phyloP scores from a whole-genome alignment of 768 basidiomycete genomes.

The Amanita brunnescens region DNA sequence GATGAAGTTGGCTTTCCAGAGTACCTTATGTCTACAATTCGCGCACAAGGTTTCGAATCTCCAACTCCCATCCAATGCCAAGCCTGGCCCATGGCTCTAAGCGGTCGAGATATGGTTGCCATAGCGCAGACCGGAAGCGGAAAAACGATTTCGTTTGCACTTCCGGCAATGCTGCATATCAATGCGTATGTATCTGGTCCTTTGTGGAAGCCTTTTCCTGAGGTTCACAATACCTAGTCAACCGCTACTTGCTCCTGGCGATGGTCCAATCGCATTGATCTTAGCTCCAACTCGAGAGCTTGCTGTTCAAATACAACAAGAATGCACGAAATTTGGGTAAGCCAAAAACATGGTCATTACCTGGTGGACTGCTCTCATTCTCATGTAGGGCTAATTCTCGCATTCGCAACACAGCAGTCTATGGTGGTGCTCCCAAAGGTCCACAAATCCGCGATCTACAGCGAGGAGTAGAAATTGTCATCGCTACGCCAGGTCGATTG shows the following conservation, averaged over 20 bases:
- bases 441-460: slow-evolving; percentile 97
- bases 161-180: slow-evolving; percentile 99
- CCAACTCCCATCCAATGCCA: slow-evolving; percentile 98
- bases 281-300: slow-evolving; percentile 97
- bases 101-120: slow-evolving; percentile 88
- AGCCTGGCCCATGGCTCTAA: slow-evolving; percentile 98
- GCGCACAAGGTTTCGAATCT: slow-evolving; percentile 81
- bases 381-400: slow-evolving; percentile 81
- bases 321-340: slow-evolving; percentile 96
- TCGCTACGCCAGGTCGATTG: slow-evolving; percentile 98
- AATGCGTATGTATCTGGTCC: slow-evolving; percentile 69
- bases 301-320: slow-evolving; percentile 97
- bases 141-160: slow-evolving; percentile 97
- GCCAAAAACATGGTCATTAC: slow-evolving; percentile 16
- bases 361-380: neutral
- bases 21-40: slow-evolving; percentile 90
- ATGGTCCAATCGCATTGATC: slow-evolving; percentile 95
- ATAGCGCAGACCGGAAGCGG: slow-evolving; percentile 98
- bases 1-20: slow-evolving; percentile 96
- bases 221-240: slow-evolving; percentile 42
- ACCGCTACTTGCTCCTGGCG: slow-evolving; percentile 85
- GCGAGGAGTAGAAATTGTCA: slow-evolving; percentile 94
- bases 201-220: neutral
- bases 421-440: slow-evolving; percentile 98
- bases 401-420: slow-evolving; percentile 97